Evolutionary conservation across 2,329 filamentous ascomycete genomes (phyloP).

Genomic region (Diaporthe citriasiana): DNA sequence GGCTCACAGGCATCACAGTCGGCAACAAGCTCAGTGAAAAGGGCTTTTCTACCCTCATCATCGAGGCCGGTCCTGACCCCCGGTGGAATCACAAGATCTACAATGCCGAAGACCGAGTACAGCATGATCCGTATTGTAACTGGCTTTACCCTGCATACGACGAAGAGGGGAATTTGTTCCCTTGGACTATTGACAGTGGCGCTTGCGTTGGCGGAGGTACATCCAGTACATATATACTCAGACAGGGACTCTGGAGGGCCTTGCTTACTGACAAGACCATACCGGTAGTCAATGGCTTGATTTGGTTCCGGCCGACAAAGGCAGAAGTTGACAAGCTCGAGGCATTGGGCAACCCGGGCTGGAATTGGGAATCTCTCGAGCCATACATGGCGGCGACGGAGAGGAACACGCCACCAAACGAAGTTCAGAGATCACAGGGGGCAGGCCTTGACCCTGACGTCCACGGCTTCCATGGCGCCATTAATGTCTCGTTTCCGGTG

Average conservation of each 20-base stretch:
- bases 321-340: slow-evolving; percentile 46
- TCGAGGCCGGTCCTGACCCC: slow-evolving; percentile 47
- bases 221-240: slow-evolving; percentile 43
- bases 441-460: slow-evolving; percentile 36
- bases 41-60: slow-evolving; percentile 45
- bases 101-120: slow-evolving; percentile 42
- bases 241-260: accelerated
- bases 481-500: slow-evolving; percentile 48
- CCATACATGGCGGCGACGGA: slow-evolving; percentile 44
- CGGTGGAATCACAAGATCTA: slow-evolving; percentile 45
- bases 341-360: slow-evolving; percentile 41
- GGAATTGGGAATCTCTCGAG: slow-evolving; percentile 41
- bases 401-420: slow-evolving; percentile 44
- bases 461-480: slow-evolving; percentile 41
- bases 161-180: slow-evolving; percentile 42
- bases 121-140: slow-evolving; percentile 45
- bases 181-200: slow-evolving; percentile 43
- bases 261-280: neutral
- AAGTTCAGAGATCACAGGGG: slow-evolving; percentile 44
- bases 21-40: slow-evolving; percentile 44
- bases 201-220: slow-evolving; percentile 48
- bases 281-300: slow-evolving; percentile 46
- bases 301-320: slow-evolving; percentile 46
- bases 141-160: slow-evolving; percentile 45
- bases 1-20: slow-evolving; percentile 38